Percentiles rank a stretch among this genome's conserved stretches.
These are phyloP conservation scores for Phoma sp. DNA, from an alignment of 2,329 filamentous ascomycete species.

Conservation along the genomic window DNA sequence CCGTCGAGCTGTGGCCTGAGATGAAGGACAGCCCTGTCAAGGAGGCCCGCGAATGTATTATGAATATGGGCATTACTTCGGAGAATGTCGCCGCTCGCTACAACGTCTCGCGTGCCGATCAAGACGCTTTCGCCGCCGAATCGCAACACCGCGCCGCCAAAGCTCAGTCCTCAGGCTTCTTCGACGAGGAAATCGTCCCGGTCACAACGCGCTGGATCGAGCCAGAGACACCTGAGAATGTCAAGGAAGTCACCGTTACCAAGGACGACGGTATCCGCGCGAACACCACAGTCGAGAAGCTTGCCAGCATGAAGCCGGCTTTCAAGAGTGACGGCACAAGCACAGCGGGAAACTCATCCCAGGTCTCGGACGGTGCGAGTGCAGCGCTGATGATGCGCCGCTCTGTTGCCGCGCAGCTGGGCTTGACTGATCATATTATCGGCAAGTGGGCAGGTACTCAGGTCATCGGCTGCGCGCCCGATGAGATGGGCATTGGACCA, in stretches of 20 bases:
- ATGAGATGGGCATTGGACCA: slow-evolving; percentile 94
- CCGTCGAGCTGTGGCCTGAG: slow-evolving; percentile 77
- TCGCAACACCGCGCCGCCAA: slow-evolving; percentile 75
- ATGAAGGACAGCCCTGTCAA: slow-evolving; percentile 68
- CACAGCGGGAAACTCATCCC: slow-evolving; percentile 84
- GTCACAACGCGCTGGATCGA: slow-evolving; percentile 74
- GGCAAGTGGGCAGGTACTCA: slow-evolving; percentile 82
- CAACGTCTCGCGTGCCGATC: slow-evolving; percentile 72
- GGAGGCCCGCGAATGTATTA: slow-evolving; percentile 83
- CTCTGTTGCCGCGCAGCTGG: slow-evolving; percentile 76
- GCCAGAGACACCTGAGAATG: slow-evolving; percentile 58
- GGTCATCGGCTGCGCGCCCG: slow-evolving; percentile 78
- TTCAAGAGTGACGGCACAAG: slow-evolving; percentile 76
- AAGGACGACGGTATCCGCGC: slow-evolving; percentile 84
- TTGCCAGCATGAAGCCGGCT: slow-evolving; percentile 82
- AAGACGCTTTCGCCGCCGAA: slow-evolving; percentile 80
- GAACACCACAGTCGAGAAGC: slow-evolving; percentile 69
- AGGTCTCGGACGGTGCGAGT: slow-evolving; percentile 87
- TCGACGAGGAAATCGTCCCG: slow-evolving; percentile 79
- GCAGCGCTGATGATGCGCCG: slow-evolving; percentile 84
- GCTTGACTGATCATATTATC: slow-evolving; percentile 71
- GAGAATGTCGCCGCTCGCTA: slow-evolving; percentile 88
- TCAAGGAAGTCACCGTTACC: slow-evolving; percentile 69
- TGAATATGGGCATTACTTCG: slow-evolving; percentile 90
- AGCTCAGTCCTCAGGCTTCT: slow-evolving; percentile 72